phyloP scores from a whole-genome alignment of 306 rosid species.

The Ochetophila trinervis region DNA sequence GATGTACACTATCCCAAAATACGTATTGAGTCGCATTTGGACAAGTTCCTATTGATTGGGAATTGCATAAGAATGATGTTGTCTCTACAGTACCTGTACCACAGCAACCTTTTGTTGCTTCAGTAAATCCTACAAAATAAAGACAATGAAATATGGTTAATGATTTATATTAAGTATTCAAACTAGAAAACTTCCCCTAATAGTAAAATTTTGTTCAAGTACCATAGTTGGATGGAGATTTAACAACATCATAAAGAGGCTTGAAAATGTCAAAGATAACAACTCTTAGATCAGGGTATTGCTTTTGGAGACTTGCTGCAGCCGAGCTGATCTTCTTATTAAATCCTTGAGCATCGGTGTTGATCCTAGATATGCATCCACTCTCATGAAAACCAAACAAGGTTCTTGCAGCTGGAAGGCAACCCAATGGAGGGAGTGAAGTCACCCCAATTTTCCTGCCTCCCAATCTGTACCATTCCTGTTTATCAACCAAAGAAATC shows the following conservation, averaged over 20 bases:
- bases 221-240: constrained; percentile 76
- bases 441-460: constrained; percentile 91
- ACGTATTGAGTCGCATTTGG: constrained; percentile 83
- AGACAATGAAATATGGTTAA: not conserved
- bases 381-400: constrained; percentile 53
- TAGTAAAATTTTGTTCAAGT: constrained; percentile 7
- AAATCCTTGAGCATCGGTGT: constrained; percentile 68
- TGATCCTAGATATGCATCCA: constrained; percentile 70
- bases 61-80: constrained; percentile 73
- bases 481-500: constrained; percentile 24
- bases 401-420: constrained; percentile 75
- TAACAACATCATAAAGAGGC: constrained; percentile 66
- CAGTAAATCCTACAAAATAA: constrained; percentile 54
- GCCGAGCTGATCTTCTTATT: constrained; percentile 69
- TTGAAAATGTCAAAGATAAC: constrained; percentile 79
- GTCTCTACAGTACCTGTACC: constrained; percentile 82
- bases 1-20: constrained; percentile 96
- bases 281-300: constrained; percentile 65
- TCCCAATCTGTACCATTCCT: constrained; percentile 75
- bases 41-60: constrained; percentile 74
- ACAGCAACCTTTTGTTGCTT: constrained; percentile 85
- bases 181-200: not conserved
- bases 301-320: constrained; percentile 62
- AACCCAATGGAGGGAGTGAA: constrained; percentile 92
- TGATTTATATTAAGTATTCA: not conserved